phyloP scores from a whole-genome alignment of 306 rosid species.

The Dicorynia guianensis region DNA sequence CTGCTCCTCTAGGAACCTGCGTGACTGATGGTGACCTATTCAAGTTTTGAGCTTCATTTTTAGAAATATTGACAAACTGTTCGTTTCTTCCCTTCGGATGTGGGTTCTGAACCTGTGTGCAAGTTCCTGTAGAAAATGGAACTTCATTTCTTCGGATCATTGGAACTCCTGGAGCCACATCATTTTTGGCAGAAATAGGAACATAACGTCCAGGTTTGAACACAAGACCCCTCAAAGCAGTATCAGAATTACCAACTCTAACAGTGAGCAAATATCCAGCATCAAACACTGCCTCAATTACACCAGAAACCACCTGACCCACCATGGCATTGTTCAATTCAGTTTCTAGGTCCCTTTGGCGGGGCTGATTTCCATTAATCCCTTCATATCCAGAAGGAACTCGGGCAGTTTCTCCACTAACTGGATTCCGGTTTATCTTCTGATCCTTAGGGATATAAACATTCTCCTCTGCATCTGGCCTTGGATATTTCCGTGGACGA shows the following conservation, averaged over 20 bases:
- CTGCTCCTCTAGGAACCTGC: slow-evolving; percentile 51
- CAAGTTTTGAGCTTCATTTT: slow-evolving; percentile 43
- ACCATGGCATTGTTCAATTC: slow-evolving; percentile 54
- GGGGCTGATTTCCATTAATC: slow-evolving; percentile 59
- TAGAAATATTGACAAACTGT: slow-evolving; percentile 43
- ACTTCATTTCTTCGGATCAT: slow-evolving; percentile 75
- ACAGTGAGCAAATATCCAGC: slow-evolving; percentile 91
- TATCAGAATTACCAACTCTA: slow-evolving; percentile 73
- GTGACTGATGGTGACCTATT: slow-evolving; percentile 52
- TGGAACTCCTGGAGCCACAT: slow-evolving; percentile 83
- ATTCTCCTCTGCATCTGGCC: slow-evolving; percentile 52
- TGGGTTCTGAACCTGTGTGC: slow-evolving; percentile 51
- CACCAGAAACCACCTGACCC: slow-evolving; percentile 80
- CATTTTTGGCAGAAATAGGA: slow-evolving; percentile 79
- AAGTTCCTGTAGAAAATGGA: slow-evolving; percentile 55
- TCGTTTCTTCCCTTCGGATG: slow-evolving; percentile 58
- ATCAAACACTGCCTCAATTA: slow-evolving; percentile 87
- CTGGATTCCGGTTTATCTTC: slow-evolving; percentile 49
- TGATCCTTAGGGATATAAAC: slow-evolving; percentile 44
- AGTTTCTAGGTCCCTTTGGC: slow-evolving; percentile 55
- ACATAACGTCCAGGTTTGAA: slow-evolving; percentile 82
- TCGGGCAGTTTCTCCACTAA: slow-evolving; percentile 44
- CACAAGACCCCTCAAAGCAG: slow-evolving; percentile 83
- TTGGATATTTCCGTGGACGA: slow-evolving; percentile 92
- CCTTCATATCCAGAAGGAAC: slow-evolving; percentile 63